phyloP scores from a whole-genome alignment of 2,329 filamentous ascomycete species.

The Aureobasidium sp. region DNA sequence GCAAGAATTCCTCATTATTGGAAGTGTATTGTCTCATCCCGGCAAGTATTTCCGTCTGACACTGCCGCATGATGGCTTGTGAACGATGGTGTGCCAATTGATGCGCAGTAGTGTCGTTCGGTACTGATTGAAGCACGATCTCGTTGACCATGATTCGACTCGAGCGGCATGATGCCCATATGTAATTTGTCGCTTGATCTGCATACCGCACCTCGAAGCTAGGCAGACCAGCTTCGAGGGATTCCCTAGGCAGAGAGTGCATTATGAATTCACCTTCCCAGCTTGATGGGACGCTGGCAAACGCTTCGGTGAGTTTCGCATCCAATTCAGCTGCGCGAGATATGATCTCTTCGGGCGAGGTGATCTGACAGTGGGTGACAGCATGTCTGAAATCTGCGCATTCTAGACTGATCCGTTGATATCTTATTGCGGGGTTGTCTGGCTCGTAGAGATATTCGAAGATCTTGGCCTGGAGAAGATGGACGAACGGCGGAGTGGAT shows the following conservation, averaged over 20 bases:
- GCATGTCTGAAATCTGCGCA: conserved; percentile 2
- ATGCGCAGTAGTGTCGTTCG: background rate
- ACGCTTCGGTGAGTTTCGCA: background rate
- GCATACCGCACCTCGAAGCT: background rate
- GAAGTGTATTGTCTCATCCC: background rate
- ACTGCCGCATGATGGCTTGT: background rate
- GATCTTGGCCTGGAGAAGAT: background rate
- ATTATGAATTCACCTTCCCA: background rate
- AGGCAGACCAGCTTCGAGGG: background rate
- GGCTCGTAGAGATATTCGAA: conserved; percentile 4
- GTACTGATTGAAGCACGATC: background rate
- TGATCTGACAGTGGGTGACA: background rate
- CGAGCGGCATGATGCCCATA: background rate
- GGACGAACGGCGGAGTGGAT: background rate
- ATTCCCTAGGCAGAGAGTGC: background rate
- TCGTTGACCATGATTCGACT: background rate
- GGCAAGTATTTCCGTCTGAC: conserved; percentile 5
- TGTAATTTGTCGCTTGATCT: conserved; percentile 3
- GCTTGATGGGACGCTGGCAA: background rate
- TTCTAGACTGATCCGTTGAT: background rate
- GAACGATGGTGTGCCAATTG: background rate
- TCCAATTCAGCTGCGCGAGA: background rate
- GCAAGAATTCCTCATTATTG: background rate
- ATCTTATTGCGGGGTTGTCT: background rate
- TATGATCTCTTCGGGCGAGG: background rate